Evolutionary conservation across 1,139 yeast genomes (phyloP).

Genomic region (Blastobotrys malaysiensis): DNA sequence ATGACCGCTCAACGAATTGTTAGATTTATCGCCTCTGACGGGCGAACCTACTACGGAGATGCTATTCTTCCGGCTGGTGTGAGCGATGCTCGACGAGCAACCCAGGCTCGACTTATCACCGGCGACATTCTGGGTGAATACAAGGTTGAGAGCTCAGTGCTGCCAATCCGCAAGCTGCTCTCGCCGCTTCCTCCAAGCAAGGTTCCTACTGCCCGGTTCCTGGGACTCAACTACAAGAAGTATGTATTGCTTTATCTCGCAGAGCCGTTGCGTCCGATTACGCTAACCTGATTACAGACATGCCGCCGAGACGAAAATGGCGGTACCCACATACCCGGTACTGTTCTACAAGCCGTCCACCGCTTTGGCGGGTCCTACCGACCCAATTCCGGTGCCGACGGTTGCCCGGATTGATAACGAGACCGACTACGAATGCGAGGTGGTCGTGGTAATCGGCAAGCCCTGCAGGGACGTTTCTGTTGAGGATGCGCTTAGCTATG

Average conservation of each 20-base stretch:
- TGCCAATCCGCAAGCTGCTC: constrained; percentile 34
- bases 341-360: constrained; percentile 45
- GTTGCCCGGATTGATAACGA: constrained; percentile 39
- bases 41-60: constrained; percentile 41
- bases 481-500: constrained; percentile 42
- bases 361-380: constrained; percentile 38
- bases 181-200: constrained; percentile 38
- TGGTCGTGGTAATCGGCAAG: constrained; percentile 50
- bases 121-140: constrained; percentile 42
- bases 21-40: constrained; percentile 40
- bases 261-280: not conserved
- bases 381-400: constrained; percentile 40
- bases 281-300: constrained; percentile 14
- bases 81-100: constrained; percentile 31
- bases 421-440: constrained; percentile 52
- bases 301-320: constrained; percentile 25
- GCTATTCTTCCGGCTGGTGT: constrained; percentile 35
- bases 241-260: not conserved
- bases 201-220: constrained; percentile 37
- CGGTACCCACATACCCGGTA: constrained; percentile 43
- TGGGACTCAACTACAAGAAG: constrained; percentile 33
- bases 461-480: constrained; percentile 40
- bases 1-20: constrained; percentile 28
- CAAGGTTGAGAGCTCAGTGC: constrained; percentile 35
- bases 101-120: constrained; percentile 21